Base-by-base conservation (phyloP, 2,329 filamentous ascomycete genomes). In the Hysterium pulicare region DNA sequence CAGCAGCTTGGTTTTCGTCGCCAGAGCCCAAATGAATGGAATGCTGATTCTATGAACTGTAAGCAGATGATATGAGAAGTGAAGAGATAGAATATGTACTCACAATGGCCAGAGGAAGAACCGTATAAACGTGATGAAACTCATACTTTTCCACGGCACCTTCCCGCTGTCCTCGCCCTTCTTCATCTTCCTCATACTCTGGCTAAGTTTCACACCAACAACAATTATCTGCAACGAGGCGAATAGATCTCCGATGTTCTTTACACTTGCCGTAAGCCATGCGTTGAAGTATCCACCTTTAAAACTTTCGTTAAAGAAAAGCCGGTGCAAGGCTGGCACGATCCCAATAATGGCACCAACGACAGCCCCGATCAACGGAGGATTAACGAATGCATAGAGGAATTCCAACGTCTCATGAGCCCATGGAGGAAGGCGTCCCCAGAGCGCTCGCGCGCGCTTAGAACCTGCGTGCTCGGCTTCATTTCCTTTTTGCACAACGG, bases 261-360 rank as follows among this genome's bases (percentile, higher is more conserved):
- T 73, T 16, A 86, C 63, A 0, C 77, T 76, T 0, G 73, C 71
- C 0, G 82, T 85, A 30, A 86, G 65, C 82, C 82, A 86, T 1
- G 82, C 82, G 16, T 77, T 81, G 52, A 86, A 76, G 42, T 82
- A 77, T 1, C 83, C 82, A 5, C 82, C 83, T 4, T 82, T 66
- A 6, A 76, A 59, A 7, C 72, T 72, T 10, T 72, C 63, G 38
- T 66, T 72, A 68, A 86, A 86, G 62, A 87, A 86, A 2, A 78
- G 74, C 3, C 62, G 63, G 51, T 86, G 82, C 1, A 86, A 67
- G 1, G 72, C 54, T 0, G 82, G 81, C 0, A 76, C 71, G 2
- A 86, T 67, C 1, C 83, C 83, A 21, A 86, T 71, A 13, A 82
- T 53, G 2, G 72, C 73, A 4, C 82, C 83, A 2, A 79, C 58